Conservation (phyloP, 495 filamentous ascomycete genomes). For the Neurospora sp. region DNA sequence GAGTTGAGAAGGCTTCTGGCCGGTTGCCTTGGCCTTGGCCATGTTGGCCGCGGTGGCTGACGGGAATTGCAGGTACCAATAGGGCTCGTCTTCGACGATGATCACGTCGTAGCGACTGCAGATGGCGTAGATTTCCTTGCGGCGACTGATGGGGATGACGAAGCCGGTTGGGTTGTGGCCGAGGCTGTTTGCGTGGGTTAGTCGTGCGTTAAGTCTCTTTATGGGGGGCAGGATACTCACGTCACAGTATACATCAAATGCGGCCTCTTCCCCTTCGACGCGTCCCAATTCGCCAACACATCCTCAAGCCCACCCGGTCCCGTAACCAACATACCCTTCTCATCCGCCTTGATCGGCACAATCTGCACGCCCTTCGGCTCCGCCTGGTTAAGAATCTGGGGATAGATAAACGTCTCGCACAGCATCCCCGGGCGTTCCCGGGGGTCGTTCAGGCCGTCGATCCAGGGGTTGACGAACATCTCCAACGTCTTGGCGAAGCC, state of each 20-base stretch:
- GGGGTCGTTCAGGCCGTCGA: conserved; percentile 52
- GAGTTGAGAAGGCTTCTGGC: background rate
- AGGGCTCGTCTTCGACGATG: conserved; percentile 91
- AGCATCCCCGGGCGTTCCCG: conserved; percentile 60
- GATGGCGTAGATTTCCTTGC: conserved; percentile 67
- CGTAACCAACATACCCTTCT: conserved; percentile 57
- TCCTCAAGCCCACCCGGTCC: conserved; percentile 67
- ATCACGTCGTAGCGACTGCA: conserved; percentile 82
- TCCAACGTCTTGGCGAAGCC: conserved; percentile 70
- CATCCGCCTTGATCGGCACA: conserved; percentile 64
- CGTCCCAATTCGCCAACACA: conserved; percentile 74
- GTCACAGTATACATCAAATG: conserved; percentile 87
- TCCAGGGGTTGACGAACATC: conserved; percentile 64
- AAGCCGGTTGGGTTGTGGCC: conserved; percentile 87
- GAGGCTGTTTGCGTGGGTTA: conserved; percentile 41
- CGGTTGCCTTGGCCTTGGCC: background rate
- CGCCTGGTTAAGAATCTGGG: conserved; percentile 57
- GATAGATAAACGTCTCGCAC: conserved; percentile 70
- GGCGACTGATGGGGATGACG: conserved; percentile 56
- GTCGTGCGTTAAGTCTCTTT: background rate
- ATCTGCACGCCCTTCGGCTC: conserved; percentile 60
- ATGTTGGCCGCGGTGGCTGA: conserved; percentile 39
- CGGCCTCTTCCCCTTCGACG: conserved; percentile 57
- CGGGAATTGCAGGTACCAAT: conserved; percentile 90
- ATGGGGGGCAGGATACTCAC: conserved; percentile 36